Percentiles rank a stretch among this genome's conserved stretches.
These are phyloP conservation scores for Parachlorella kessleri DNA, from an alignment of 139 green algal species.

Conservation along the genomic window DNA sequence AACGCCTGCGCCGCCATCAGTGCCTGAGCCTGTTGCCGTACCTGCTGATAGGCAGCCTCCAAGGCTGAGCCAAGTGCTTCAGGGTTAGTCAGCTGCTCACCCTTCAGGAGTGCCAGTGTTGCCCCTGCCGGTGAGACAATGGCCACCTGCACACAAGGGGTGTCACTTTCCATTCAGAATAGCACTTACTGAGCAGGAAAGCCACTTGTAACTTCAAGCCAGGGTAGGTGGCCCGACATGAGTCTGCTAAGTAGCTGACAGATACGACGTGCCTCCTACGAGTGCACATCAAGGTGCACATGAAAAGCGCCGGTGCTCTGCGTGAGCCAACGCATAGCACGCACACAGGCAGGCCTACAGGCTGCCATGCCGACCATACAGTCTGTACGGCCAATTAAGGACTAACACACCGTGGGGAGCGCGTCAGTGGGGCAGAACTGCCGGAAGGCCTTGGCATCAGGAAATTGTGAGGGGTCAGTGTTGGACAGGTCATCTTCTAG, in stretches of 20 bases:
- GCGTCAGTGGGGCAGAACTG: constrained; percentile 18
- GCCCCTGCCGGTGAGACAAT: constrained; percentile 13
- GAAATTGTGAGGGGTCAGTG: constrained; percentile 2
- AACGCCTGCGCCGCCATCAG: background rate
- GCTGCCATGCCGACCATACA: background rate
- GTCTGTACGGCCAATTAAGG: background rate
- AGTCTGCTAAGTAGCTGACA: too few species aligned
- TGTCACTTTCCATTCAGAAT: too few species aligned
- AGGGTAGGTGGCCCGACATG: too few species aligned
- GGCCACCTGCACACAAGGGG: constrained; percentile 17
- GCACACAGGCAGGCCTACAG: background rate
- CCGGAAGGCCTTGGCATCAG: constrained; percentile 23
- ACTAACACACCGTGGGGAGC: constrained; percentile 17
- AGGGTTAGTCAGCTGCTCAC: too few species aligned
- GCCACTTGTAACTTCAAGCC: too few species aligned
- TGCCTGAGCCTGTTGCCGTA: background rate
- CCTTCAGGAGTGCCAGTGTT: background rate
- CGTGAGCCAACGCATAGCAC: background rate
- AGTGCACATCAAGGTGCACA: background rate
- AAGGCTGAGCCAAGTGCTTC: too few species aligned
- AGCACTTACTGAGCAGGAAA: too few species aligned
- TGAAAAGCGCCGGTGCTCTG: background rate
- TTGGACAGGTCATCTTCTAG: constrained; percentile 19
- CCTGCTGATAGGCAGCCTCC: background rate
- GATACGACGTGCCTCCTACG: too few species aligned